phyloP scores from a whole-genome alignment of 2,329 filamentous ascomycete genomes.

The Parastagonospora nodorum region DNA sequence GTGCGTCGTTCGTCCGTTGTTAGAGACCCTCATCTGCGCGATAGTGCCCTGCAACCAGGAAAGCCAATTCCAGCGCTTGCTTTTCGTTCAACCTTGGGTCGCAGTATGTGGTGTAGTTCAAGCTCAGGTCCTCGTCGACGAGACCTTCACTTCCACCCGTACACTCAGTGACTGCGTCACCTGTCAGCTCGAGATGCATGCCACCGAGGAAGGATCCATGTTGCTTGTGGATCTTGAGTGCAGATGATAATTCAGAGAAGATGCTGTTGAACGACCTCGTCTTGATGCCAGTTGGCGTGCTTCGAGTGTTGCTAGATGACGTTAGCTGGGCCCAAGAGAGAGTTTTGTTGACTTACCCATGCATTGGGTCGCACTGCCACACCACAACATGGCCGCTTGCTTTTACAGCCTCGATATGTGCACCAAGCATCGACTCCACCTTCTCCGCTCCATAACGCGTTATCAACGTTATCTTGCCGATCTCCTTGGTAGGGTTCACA shows the following conservation, averaged over 20 bases:
- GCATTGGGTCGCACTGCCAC: slow-evolving; percentile 99
- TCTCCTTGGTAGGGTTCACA: slow-evolving; percentile 80
- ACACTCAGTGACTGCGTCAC: slow-evolving; percentile 95
- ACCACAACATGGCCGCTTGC: slow-evolving; percentile 77
- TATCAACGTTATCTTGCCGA: slow-evolving; percentile 94
- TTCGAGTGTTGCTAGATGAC: slow-evolving; percentile 58
- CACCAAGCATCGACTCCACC: slow-evolving; percentile 75
- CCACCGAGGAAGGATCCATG: slow-evolving; percentile 87
- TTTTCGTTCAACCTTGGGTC: slow-evolving; percentile 97
- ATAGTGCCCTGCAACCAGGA: slow-evolving; percentile 86
- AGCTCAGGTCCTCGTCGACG: slow-evolving; percentile 82
- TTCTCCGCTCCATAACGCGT: slow-evolving; percentile 87
- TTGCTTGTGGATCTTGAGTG: slow-evolving; percentile 81
- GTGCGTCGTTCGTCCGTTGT: not conserved
- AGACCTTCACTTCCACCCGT: slow-evolving; percentile 86
- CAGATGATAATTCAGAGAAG: slow-evolving; percentile 81
- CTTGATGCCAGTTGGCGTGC: slow-evolving; percentile 79
- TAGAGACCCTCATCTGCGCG: slow-evolving; percentile 49
- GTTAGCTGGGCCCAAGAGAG: slow-evolving; percentile 8
- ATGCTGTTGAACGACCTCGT: slow-evolving; percentile 91
- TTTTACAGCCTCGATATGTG: slow-evolving; percentile 88
- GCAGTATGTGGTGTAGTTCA: slow-evolving; percentile 95
- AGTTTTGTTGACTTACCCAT: slow-evolving; percentile 62
- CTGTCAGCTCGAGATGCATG: slow-evolving; percentile 92
- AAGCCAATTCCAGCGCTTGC: slow-evolving; percentile 92